Evolutionary conservation across 1,284 basidiomycete species (phyloP).

Genomic region (Heliocybe sulcata): DNA sequence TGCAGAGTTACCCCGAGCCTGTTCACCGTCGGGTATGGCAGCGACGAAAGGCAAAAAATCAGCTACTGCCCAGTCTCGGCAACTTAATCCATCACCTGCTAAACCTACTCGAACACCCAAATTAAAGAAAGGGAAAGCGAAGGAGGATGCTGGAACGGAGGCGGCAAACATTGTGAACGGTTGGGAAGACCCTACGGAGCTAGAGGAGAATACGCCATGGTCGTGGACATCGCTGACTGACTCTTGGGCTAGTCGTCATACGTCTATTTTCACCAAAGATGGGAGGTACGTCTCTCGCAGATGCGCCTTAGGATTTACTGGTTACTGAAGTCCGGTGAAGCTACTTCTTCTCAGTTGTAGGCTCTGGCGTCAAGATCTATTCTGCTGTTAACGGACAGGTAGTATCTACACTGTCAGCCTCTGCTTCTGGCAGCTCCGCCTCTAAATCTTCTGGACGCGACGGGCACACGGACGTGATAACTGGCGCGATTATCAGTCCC

Average conservation of each 20-base stretch:
- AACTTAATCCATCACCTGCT: slow-evolving; percentile 7
- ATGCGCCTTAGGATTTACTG: slow-evolving; percentile 7
- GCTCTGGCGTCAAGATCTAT: slow-evolving; percentile 76
- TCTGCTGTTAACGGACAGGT: slow-evolving; percentile 70
- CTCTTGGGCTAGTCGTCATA: slow-evolving; percentile 53
- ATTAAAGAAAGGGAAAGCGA: slow-evolving; percentile 6
- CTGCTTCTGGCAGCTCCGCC: slow-evolving; percentile 24
- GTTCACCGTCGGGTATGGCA: slow-evolving; percentile 11
- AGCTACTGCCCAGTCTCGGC: slow-evolving; percentile 11
- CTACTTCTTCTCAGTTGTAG: slow-evolving; percentile 82
- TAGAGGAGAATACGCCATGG: slow-evolving; percentile 31
- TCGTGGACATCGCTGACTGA: slow-evolving; percentile 70
- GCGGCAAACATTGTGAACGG: background rate
- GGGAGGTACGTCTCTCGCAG: slow-evolving; percentile 55
- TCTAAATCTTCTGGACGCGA: slow-evolving; percentile 29
- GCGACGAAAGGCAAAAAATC: slow-evolving; percentile 13
- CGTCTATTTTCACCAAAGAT: slow-evolving; percentile 80
- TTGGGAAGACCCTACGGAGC: background rate
- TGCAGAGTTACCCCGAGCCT: background rate
- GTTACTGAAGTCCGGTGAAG: slow-evolving; percentile 32
- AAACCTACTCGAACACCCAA: slow-evolving; percentile 6
- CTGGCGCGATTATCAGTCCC: slow-evolving; percentile 75
- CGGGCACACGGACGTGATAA: slow-evolving; percentile 53
- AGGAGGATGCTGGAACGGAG: background rate
- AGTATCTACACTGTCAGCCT: slow-evolving; percentile 66